Conservation (phyloP, 2,329 filamentous ascomycete genomes). For the Cercospora citrullina region DNA sequence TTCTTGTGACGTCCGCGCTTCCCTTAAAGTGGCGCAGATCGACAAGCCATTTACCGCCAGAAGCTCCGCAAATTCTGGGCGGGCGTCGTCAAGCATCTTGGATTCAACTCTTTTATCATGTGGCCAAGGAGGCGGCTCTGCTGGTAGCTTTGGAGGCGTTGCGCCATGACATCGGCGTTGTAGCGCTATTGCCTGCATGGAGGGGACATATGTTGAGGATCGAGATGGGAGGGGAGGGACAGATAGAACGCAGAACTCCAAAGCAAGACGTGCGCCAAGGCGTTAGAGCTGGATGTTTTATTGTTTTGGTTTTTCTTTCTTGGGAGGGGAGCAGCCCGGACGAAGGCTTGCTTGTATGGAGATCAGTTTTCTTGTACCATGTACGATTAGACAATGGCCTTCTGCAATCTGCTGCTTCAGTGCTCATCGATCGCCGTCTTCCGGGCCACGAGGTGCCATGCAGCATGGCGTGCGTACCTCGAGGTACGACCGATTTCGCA, state of each 20-base stretch:
- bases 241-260: background rate
- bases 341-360: background rate
- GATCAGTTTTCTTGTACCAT: background rate
- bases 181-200: background rate
- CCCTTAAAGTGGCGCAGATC: background rate
- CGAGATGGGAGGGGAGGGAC: background rate
- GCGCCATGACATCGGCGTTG: background rate
- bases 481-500: background rate
- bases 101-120: background rate
- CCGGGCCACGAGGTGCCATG: background rate
- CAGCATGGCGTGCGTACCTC: background rate
- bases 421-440: background rate
- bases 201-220: background rate
- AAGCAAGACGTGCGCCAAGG: background rate
- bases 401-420: background rate
- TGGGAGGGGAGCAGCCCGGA: background rate
- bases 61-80: background rate
- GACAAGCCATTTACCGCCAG: background rate
- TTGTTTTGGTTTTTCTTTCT: background rate
- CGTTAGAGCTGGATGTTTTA: background rate
- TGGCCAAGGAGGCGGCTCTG: background rate
- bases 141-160: background rate
- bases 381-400: background rate
- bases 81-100: constrained; percentile 3
- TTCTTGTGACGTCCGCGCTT: constrained; percentile 1